A percentile compares a stretch with the other conserved stretches of the same genome.
Evolutionary conservation across 345 rosid species (phyloP).

Genomic region (Litchi chinensis): DNA sequence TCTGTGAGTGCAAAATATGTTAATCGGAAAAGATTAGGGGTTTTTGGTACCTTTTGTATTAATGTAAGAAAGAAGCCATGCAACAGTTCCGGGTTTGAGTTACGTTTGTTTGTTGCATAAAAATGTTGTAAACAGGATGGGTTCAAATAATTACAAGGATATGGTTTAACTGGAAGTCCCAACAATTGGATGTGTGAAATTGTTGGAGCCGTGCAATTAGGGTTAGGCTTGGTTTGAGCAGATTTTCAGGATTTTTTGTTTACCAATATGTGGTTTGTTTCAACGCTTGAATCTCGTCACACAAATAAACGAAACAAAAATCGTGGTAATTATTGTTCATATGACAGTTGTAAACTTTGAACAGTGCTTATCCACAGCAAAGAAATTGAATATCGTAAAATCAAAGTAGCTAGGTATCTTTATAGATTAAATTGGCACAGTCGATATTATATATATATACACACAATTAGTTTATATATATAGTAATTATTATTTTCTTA

Average conservation of each 20-base stretch:
- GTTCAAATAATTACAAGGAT: too few species aligned
- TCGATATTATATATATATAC: too few species aligned
- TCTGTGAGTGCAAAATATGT: background rate
- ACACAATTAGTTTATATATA: too few species aligned
- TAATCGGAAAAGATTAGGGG: background rate
- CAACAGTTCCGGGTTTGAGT: background rate
- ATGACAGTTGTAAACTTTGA: too few species aligned
- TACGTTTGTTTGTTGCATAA: background rate
- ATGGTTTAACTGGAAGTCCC: background rate
- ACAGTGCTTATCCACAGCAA: too few species aligned
- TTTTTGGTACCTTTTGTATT: background rate
- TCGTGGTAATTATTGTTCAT: too few species aligned
- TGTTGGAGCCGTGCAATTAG: background rate
- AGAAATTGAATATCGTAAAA: too few species aligned
- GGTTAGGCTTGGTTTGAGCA: slow-evolving; percentile 8
- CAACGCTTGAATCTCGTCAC: background rate
- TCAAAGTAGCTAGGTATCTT: too few species aligned
- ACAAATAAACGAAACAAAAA: too few species aligned
- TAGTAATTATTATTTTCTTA: too few species aligned
- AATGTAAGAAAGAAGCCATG: background rate
- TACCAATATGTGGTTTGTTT: background rate
- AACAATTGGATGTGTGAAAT: background rate
- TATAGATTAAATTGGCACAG: too few species aligned
- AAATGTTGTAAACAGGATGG: background rate
- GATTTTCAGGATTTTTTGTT: background rate